Evolutionary conservation across 2,329 filamentous ascomycete species (phyloP).

Genomic region (Cercospora sojina): DNA sequence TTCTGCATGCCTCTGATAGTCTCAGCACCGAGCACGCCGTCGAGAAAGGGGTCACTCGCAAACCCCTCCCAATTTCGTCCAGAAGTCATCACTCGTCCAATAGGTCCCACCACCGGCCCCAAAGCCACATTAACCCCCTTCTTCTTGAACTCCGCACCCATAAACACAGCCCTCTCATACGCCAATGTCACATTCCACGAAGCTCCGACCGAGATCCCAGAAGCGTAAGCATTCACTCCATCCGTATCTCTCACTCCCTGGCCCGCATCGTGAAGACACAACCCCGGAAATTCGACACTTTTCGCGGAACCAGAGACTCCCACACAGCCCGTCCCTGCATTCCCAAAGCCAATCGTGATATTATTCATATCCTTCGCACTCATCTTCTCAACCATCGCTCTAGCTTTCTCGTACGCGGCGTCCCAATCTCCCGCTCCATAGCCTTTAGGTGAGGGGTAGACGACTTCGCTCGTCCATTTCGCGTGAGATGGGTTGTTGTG

Average conservation of each 20-base stretch:
- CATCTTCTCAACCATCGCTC: conserved; percentile 38
- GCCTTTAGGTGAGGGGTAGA: conserved; percentile 28
- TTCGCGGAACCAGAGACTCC: conserved; percentile 40
- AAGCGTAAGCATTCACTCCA: conserved; percentile 45
- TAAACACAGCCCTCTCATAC: conserved; percentile 52
- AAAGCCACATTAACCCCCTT: conserved; percentile 63
- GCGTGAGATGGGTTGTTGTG: conserved; percentile 27
- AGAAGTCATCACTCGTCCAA: conserved; percentile 69
- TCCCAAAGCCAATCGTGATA: conserved; percentile 37
- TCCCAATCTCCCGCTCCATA: conserved; percentile 39
- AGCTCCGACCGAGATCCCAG: conserved; percentile 45
- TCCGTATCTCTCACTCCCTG: conserved; percentile 47
- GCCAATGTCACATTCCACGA: conserved; percentile 57
- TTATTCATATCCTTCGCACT: conserved; percentile 41
- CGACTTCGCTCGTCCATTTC: conserved; percentile 24
- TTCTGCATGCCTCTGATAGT: conserved; percentile 59
- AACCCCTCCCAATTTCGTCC: conserved; percentile 73
- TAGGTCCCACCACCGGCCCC: conserved; percentile 65
- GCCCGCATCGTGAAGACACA: conserved; percentile 46
- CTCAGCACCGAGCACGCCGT: conserved; percentile 52
- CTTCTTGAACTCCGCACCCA: conserved; percentile 57
- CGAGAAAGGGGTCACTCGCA: conserved; percentile 66
- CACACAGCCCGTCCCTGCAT: conserved; percentile 38
- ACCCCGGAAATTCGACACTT: conserved; percentile 41
- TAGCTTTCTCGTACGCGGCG: conserved; percentile 35